Conservation (phyloP, 306 rosid species). For the Castanospermum australe region DNA sequence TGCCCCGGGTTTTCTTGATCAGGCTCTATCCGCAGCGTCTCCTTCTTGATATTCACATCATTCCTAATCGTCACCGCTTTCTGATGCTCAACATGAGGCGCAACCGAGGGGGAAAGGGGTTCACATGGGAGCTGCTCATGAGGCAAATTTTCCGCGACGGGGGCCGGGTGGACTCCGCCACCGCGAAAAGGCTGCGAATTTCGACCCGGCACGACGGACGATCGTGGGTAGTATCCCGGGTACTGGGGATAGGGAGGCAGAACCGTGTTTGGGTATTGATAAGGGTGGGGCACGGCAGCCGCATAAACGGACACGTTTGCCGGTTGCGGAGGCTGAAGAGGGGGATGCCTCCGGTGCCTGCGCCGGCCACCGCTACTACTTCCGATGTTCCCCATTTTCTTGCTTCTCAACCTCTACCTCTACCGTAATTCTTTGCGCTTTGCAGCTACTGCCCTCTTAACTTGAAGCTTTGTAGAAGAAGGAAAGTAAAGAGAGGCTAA, state of each 20-base stretch:
- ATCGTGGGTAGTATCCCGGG: slow-evolving; percentile 28
- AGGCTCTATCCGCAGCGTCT: slow-evolving; percentile 42
- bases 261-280: slow-evolving; percentile 26
- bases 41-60: slow-evolving; percentile 48
- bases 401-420: too few species aligned
- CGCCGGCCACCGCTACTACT: slow-evolving; percentile 24
- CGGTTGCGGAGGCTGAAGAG: slow-evolving; percentile 19
- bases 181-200: slow-evolving; percentile 19
- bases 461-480: too few species aligned
- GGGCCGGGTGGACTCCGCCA: slow-evolving; percentile 23
- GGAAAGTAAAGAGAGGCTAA: too few species aligned
- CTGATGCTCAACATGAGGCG: slow-evolving; percentile 34
- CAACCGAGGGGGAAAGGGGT: background rate
- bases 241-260: slow-evolving; percentile 1
- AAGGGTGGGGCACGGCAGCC: slow-evolving; percentile 27
- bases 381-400: slow-evolving; percentile 42
- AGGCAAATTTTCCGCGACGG: background rate
- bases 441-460: too few species aligned
- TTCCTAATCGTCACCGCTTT: slow-evolving; percentile 45
- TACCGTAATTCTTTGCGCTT: too few species aligned
- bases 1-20: slow-evolving; percentile 40
- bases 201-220: slow-evolving; percentile 14
- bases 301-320: background rate
- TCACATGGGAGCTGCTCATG: slow-evolving; percentile 26
- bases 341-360: slow-evolving; percentile 20